Evolutionary conservation across 2,329 filamentous ascomycete species (phyloP).

Genomic region (Ophidiomyces ophidiicola): DNA sequence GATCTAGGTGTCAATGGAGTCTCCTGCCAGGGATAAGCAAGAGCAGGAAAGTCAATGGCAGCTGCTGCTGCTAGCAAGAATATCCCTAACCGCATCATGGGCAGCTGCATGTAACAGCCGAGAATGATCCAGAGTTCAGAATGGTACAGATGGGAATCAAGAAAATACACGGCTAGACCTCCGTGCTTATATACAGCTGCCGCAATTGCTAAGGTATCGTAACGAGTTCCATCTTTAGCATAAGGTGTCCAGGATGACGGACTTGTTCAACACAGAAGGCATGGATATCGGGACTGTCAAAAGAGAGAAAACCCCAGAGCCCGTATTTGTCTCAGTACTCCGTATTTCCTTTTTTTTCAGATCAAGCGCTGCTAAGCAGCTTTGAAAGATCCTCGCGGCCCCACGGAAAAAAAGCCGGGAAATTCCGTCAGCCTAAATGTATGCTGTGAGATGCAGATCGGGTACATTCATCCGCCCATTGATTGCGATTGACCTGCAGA

Average conservation of each 20-base stretch:
- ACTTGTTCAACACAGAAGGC: neutral
- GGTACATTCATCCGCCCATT: neutral
- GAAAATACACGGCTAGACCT: neutral
- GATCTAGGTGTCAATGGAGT: neutral
- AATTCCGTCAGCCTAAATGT: too few species aligned
- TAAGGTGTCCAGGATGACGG: neutral
- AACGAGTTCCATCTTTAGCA: neutral
- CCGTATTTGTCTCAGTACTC: slow-evolving; percentile 6
- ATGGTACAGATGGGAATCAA: too few species aligned
- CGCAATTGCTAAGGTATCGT: neutral
- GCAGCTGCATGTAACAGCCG: neutral
- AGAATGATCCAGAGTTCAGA: neutral
- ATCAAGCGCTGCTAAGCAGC: neutral
- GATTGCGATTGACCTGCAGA: slow-evolving; percentile 9
- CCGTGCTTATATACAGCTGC: slow-evolving; percentile 2
- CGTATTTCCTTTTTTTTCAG: slow-evolving; percentile 8
- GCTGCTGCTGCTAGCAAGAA: slow-evolving; percentile 6
- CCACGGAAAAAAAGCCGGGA: neutral
- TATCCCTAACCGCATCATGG: slow-evolving; percentile 3
- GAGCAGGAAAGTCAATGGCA: slow-evolving; percentile 1
- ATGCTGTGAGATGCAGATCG: slow-evolving; percentile 2
- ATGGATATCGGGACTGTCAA: slow-evolving; percentile 1
- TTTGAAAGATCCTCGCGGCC: neutral
- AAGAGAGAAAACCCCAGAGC: neutral
- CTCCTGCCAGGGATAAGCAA: slow-evolving; percentile 6